Evolutionary conservation across 345 rosid genomes (phyloP), one percentile per base, ranked within the genome.

Genomic region (Toxicodendron radicans): DNA sequence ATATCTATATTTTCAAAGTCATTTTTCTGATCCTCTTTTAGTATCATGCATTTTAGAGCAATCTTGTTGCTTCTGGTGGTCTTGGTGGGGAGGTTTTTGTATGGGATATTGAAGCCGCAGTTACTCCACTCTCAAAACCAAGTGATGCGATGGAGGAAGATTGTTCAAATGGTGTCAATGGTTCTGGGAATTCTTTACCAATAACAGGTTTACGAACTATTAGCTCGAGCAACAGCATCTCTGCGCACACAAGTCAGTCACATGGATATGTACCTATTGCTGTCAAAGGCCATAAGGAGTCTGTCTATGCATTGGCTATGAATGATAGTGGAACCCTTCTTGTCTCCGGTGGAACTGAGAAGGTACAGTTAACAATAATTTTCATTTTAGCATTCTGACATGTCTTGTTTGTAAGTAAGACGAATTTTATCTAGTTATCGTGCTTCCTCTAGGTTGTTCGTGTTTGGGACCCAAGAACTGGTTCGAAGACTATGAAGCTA

Each of bases 11-110:
- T 63, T 16, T 74, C 58, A 33, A 78, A 74, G 81, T 75, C 85
- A 74, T 81, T 83, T 84, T 38, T 82, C 87, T 93, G 88, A 93
- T 83, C 79, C 83, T 87, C 72, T 83, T 83, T 76, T 90, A 85
- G 92, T 87, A 79, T 85, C 84, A 57, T 75, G 87, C 83, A 79
- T 93, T 85, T 81, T 92, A 96, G 99, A 85, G 84, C 86, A 90
- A 90, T 87, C 79, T 96, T 79, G 90, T 96, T 92, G 98, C 97
- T 79, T 96, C 99, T 76, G 95, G 97, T 83, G 99, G 97, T 83
- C 99, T 96, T 89, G 99, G 98, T 53, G 97, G 98, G 85, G 99
- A 96, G 86, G 99, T 96, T 80, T 93, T 90, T 75, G 79, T 96
- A 82, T 96, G 99, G 99, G 98, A 96, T 79, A 82, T 96, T n/a